These are phyloP conservation scores for Lepiota subincarnata DNA, from an alignment of 768 basidiomycete genomes.

Conservation along the genomic window DNA sequence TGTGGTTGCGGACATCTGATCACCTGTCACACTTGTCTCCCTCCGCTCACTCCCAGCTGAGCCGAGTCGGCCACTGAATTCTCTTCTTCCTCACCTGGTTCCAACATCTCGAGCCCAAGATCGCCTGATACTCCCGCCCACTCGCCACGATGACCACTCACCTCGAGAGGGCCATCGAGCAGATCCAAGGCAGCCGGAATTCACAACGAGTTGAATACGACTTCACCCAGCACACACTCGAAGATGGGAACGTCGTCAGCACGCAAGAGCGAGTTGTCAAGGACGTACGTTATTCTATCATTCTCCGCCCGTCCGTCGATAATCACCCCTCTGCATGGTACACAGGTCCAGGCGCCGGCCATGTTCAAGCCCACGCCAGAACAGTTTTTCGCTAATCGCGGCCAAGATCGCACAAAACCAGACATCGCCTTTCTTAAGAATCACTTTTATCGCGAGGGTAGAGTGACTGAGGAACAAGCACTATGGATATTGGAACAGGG, in stretches of 20 bases:
- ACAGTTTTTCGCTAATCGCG: conserved; percentile 79
- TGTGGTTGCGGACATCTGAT: conserved; percentile 10
- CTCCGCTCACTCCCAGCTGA: conserved; percentile 4
- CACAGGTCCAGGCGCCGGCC: conserved; percentile 95
- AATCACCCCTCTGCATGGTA: conserved; percentile 2
- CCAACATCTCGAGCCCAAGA: conserved; percentile 9
- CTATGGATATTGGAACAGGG: conserved; percentile 88
- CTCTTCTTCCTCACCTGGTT: conserved; percentile 6
- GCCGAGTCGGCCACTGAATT: background rate
- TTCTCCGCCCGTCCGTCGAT: background rate
- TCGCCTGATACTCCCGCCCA: conserved; percentile 10
- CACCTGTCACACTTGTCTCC: conserved; percentile 3
- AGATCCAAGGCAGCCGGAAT: conserved; percentile 51
- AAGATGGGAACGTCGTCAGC: conserved; percentile 87
- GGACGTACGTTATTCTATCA: conserved; percentile 56
- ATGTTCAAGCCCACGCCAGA: conserved; percentile 88
- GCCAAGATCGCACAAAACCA: conserved; percentile 82
- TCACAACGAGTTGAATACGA: conserved; percentile 65
- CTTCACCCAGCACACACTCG: conserved; percentile 88
- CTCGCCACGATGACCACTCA: conserved; percentile 43
- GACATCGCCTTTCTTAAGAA: conserved; percentile 97
- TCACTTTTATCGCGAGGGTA: conserved; percentile 96
- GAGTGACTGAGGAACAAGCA: conserved; percentile 92
- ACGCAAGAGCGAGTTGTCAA: conserved; percentile 96
- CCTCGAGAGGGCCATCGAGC: conserved; percentile 62